phyloP scores from a whole-genome alignment of 2,329 filamentous ascomycete genomes.

The Trichoderma arundinaceum region DNA sequence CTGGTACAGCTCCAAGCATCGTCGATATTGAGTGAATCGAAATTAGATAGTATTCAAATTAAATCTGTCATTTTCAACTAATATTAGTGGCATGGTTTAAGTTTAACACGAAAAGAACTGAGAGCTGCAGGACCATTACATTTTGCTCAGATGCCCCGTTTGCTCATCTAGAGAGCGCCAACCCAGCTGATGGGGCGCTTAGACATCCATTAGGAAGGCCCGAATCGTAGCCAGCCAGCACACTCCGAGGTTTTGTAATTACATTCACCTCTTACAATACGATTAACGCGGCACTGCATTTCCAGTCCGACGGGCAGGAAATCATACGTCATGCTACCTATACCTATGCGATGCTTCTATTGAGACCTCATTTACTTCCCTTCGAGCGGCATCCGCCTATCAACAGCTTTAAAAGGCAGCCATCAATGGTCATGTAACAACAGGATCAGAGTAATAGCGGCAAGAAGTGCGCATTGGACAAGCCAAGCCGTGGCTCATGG shows the following conservation, averaged over 20 bases:
- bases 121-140: no score
- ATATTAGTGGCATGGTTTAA: not conserved
- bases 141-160: no score
- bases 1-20: no score
- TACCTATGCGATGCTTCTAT: not conserved
- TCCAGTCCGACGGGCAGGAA: not conserved
- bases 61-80: not conserved
- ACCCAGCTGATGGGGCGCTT: constrained; percentile 2
- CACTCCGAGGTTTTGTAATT: no score
- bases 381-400: not conserved
- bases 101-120: no score
- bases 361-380: not conserved
- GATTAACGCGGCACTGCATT: not conserved
- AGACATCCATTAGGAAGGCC: constrained; percentile 15
- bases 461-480: not conserved
- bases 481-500: constrained; percentile 1
- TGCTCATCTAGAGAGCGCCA: no score
- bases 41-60: no score
- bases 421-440: constrained; percentile 22
- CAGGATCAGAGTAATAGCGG: not conserved
- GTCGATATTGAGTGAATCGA: no score
- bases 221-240: not conserved
- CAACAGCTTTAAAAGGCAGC: not conserved
- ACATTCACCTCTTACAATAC: not conserved
- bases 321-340: not conserved